Percentiles rank a stretch among this genome's conserved stretches.
These are phyloP conservation scores for Penicillium nucicola DNA, from an alignment of 495 filamentous ascomycete genomes.

Conservation along the genomic window DNA sequence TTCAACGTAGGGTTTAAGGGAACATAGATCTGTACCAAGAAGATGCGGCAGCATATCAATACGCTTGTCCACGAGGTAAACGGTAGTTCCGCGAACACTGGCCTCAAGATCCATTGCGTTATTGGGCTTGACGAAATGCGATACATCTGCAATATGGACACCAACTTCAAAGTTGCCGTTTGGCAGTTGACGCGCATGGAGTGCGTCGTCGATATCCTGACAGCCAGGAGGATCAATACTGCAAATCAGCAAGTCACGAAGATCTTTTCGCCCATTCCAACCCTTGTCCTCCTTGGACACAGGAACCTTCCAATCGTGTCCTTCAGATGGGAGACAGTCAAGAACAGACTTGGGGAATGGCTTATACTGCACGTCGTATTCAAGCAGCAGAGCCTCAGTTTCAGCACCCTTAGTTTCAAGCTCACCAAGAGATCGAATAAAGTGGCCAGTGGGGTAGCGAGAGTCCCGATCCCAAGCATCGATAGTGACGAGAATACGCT, in stretches of 20 bases:
- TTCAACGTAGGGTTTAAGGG: slow-evolving; percentile 94
- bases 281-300: slow-evolving; percentile 69
- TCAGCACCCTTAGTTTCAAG: slow-evolving; percentile 93
- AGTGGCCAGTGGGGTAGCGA: slow-evolving; percentile 88
- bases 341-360: slow-evolving; percentile 94
- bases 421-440: slow-evolving; percentile 88
- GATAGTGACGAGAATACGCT: slow-evolving; percentile 91
- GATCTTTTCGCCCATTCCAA: slow-evolving; percentile 80
- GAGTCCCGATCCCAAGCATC: slow-evolving; percentile 94
- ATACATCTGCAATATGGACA: slow-evolving; percentile 98
- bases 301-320: slow-evolving; percentile 92
- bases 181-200: slow-evolving; percentile 78
- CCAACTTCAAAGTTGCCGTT: slow-evolving; percentile 97
- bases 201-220: slow-evolving; percentile 96
- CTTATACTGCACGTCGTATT: slow-evolving; percentile 96
- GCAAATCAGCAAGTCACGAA: slow-evolving; percentile 84
- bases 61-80: slow-evolving; percentile 97
- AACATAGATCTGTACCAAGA: slow-evolving; percentile 93
- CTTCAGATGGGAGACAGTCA: slow-evolving; percentile 87
- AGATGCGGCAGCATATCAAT: slow-evolving; percentile 99
- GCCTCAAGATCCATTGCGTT: slow-evolving; percentile 97
- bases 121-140: slow-evolving; percentile 95
- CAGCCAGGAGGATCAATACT: slow-evolving; percentile 96
- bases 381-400: slow-evolving; percentile 89
- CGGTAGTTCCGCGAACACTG: slow-evolving; percentile 88